Evolutionary conservation across 352 stramenopile genomes (phyloP), one percentile per base, ranked within the genome.

Genomic region (Globisporangium parvum): DNA sequence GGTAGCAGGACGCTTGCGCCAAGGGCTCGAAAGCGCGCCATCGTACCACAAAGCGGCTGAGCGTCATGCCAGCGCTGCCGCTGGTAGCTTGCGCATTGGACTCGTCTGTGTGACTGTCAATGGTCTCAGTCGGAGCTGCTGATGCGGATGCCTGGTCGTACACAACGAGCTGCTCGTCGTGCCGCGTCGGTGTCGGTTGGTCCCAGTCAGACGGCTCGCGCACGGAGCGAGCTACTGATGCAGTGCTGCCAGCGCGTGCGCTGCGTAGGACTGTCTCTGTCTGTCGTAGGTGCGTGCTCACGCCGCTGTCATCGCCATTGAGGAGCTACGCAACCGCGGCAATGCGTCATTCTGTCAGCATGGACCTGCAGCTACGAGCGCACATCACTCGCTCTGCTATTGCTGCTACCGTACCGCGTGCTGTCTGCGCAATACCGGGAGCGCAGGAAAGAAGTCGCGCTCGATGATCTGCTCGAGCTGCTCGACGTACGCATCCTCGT

Each of bases 361-460:
- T 33, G 14, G n/a, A n/a, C 18, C 39, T 44, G 6, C 33, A 2
- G 50, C 2, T 47, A 4, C 21, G 20, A 48, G 11, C 26, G 15
- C 1, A 46, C n/a, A 35, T 47, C 1, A 46, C n/a, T 35, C 41
- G 12, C 15, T 10, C 10, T 14, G 40, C 6, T 23, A 45, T 37
- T 10, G 14, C 14, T 14, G 5, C 10, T 48, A 8, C 33, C n/a
- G 21, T 4, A 91, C 80, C 67, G 74, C 62, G 20, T 65, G 76
- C 53, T 87, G 75, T n/a, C 55, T 46, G 49, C 84, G 76, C 45
- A 94, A 75, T 39, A 59, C 65, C 12, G 65, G 53, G 2, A 92
- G 68, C 55, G 91, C 82, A 28, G 85, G 85, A 62, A 94, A 94
- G 73, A 92, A 94, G 66, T 91, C 82, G 50, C 85, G 82, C 72